Evolutionary conservation across 768 basidiomycete species (phyloP), one percentile per base, ranked within the genome.

Genomic region (Xanthoconium purpureum): DNA sequence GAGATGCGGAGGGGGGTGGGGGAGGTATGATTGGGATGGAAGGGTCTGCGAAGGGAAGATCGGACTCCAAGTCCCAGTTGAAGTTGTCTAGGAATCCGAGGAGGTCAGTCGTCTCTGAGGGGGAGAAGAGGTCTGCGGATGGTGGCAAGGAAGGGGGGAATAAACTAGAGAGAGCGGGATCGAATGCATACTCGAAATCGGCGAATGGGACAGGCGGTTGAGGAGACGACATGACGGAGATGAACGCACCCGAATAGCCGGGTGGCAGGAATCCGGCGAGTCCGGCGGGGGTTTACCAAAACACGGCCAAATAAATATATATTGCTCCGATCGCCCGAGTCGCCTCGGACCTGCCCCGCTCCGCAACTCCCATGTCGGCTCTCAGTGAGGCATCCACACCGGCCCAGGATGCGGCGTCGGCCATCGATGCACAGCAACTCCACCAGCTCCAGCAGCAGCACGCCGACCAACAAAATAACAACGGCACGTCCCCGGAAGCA

Each of bases 31-130:
- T 44, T 18, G 52, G 63, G 7, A 53, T 28, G 14, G 53, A 29
- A 11, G 56, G 50, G 53, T 54, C 60, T 10, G 10, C 3, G 40
- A 70, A 61, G 17, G 59, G 14, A 29, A 69, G 68, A n/a, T 78
- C 78, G 2, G 76, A 60, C 29, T 79, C 77, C 56, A 83, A 75
- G 52, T 88, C 86, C 84, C 84, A 85, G 64, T 77, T 80, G 65
- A 91, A 89, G 71, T 85, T 86, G 72, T 92, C 89, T 68, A 93
- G 82, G 69, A 93, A 93, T 54, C 87, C 85, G 57, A 91, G 79
- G 51, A 93, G 76, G 71, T 90, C 84, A 0, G 84, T 87, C 6
- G 88, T 88, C 72, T 93, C 91, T 58, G 85, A 80, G 0, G 83
- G 77, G 10, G 89, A 88, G 71, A 93, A 89, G 61, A 93, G 84